Base-by-base conservation (phyloP, 306 rosid genomes). In the Boehmeria nivea region DNA sequence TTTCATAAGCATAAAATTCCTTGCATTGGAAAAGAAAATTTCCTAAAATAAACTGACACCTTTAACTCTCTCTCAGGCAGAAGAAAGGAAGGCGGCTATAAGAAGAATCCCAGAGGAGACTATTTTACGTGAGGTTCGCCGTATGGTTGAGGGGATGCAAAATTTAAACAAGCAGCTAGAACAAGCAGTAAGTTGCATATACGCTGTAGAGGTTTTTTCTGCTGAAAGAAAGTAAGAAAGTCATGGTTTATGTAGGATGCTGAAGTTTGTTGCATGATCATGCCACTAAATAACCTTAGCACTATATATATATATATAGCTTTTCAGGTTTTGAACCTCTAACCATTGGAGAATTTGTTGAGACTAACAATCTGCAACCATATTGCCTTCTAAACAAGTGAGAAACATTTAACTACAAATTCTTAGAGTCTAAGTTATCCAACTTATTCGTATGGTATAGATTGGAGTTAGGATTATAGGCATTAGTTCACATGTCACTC, bases 131-230 rank as follows among this genome's bases (percentile, higher is more conserved):
- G 95, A 84, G 63, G 89, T 91, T 70, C 96, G 94, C 22, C 84
- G 85, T 12, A 91, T 91, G 98, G 95, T 91, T 31, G 93, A 78
- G 60, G 96, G 83, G 73, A 87, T 84, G 98, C 82, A 87, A 76
- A 58, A 57, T 51, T 60, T 87, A 55, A 91, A 91, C 65, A 91
- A 67, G 77, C 78, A 82, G 79, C 70, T 91, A 34, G 98, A 91
- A 69, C 85, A 87, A 57, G 82, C 95, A 0, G 98, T 87, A 72
- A 80, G 87, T 75, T 72, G 21, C 54, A 58, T 8, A 19, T 15
- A n/a, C 2, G 13, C 21, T 36, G 19, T 31, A 48, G 18, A 28
- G 11, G 5, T 12, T 47, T 10, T 11, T 48, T 4, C 6, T 12
- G 27, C 12, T 22, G 27, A 23, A 48, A 19, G 20, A 6, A 15